Conservation (phyloP, 2,329 filamentous ascomycete genomes). For the Fusarium sarcochroum region DNA sequence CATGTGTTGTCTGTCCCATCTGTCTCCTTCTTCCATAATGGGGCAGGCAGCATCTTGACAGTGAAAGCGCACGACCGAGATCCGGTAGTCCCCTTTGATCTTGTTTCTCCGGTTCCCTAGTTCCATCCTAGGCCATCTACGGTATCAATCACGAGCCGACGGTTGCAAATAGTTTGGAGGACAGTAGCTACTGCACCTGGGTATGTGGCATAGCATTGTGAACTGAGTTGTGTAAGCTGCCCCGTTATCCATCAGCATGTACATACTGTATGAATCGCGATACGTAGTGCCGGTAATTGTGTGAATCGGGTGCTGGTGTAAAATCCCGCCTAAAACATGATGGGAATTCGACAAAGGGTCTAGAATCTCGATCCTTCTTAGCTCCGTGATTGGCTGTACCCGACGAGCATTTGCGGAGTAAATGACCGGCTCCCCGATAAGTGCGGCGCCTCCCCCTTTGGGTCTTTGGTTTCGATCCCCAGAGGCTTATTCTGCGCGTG, state of each 20-base stretch:
- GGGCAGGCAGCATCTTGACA: slow-evolving; percentile 18
- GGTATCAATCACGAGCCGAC: slow-evolving; percentile 7
- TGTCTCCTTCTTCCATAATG: slow-evolving; percentile 6
- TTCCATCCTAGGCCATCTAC: slow-evolving; percentile 6
- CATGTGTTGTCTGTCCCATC: slow-evolving; percentile 9
- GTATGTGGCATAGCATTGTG: slow-evolving; percentile 6
- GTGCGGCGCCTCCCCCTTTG: slow-evolving; percentile 24
- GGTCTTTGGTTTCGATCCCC: slow-evolving; percentile 23
- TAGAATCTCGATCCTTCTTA: slow-evolving; percentile 45
- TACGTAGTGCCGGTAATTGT: slow-evolving; percentile 14
- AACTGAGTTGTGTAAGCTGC: slow-evolving; percentile 9
- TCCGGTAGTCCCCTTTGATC: slow-evolving; percentile 9
- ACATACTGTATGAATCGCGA: slow-evolving; percentile 5
- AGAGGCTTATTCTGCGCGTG: slow-evolving; percentile 17
- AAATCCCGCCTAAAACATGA: slow-evolving; percentile 37
- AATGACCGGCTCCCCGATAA: slow-evolving; percentile 29
- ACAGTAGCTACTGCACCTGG: not conserved
- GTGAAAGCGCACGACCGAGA: slow-evolving; percentile 7
- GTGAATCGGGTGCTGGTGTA: slow-evolving; percentile 17
- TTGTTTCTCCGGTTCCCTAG: slow-evolving; percentile 17
- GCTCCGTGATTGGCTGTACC: slow-evolving; percentile 21
- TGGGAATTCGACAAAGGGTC: slow-evolving; percentile 42
- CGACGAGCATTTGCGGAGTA: slow-evolving; percentile 9
- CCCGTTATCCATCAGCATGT: slow-evolving; percentile 9
- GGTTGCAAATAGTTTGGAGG: not conserved